Evolutionary conservation across 1,284 basidiomycete species (phyloP).

Genomic region (Chalciporus sp.): DNA sequence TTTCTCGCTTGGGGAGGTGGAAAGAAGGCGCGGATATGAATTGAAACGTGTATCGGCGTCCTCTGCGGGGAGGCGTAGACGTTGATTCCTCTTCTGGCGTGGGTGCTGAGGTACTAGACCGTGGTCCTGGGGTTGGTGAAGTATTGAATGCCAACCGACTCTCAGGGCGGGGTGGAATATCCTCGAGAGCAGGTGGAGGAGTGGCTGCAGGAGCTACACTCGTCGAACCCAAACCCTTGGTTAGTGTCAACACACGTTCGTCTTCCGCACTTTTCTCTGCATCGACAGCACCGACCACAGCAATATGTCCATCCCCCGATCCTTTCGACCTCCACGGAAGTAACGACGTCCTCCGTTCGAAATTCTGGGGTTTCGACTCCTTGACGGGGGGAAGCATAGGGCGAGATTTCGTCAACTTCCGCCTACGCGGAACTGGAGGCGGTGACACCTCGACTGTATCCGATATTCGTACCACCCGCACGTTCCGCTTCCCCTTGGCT

Average conservation of each 20-base stretch:
- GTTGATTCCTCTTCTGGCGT: background rate
- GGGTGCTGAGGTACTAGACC: background rate
- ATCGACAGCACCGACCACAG: background rate
- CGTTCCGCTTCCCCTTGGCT: slow-evolving; percentile 19
- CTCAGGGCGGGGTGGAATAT: background rate
- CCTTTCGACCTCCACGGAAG: slow-evolving; percentile 27
- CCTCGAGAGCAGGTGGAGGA: background rate
- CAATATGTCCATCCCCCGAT: slow-evolving; percentile 2
- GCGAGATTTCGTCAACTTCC: slow-evolving; percentile 29
- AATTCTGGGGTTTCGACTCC: background rate
- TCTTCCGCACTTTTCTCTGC: background rate
- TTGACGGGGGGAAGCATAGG: slow-evolving; percentile 4
- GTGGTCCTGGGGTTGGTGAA: background rate
- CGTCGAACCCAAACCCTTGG: background rate
- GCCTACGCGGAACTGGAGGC: slow-evolving; percentile 14
- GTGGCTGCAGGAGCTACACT: background rate
- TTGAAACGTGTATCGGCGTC: slow-evolving; percentile 29
- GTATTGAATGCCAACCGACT: background rate
- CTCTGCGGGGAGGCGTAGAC: slow-evolving; percentile 7
- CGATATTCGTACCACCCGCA: slow-evolving; percentile 28
- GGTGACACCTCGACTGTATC: slow-evolving; percentile 28
- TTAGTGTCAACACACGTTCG: background rate
- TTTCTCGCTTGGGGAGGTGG: slow-evolving; percentile 20
- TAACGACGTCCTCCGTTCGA: slow-evolving; percentile 22
- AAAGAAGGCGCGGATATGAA: slow-evolving; percentile 28